These are phyloP conservation scores for Tympanopsis confertula DNA, from an alignment of 2,329 filamentous ascomycete genomes.

Conservation along the genomic window DNA sequence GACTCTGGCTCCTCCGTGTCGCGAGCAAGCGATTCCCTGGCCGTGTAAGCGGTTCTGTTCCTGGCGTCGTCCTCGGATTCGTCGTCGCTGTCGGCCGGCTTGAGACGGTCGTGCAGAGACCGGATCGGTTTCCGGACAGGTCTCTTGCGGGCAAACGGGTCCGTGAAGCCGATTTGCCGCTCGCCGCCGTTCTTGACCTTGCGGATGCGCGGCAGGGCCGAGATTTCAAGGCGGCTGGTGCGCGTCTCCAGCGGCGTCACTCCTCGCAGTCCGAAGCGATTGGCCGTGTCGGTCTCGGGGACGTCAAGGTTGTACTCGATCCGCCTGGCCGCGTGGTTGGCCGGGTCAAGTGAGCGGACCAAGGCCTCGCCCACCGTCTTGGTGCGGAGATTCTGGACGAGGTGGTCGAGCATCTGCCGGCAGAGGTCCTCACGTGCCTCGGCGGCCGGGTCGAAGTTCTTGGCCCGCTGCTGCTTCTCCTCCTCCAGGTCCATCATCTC, in stretches of 20 bases:
- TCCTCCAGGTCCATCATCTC: constrained; percentile 79
- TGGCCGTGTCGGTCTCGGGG: constrained; percentile 41
- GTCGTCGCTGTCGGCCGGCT: constrained; percentile 63
- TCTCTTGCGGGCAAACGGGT: constrained; percentile 54
- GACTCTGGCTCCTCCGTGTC: constrained; percentile 84
- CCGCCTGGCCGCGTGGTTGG: constrained; percentile 68
- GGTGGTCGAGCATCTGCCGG: constrained; percentile 71
- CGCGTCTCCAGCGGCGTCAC: constrained; percentile 49
- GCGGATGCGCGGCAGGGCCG: constrained; percentile 62
- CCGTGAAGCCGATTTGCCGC: constrained; percentile 51
- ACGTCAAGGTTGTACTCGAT: constrained; percentile 68
- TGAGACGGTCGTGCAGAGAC: constrained; percentile 70
- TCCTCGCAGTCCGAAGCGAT: constrained; percentile 23
- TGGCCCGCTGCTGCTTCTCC: constrained; percentile 77
- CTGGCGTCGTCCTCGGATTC: constrained; percentile 77
- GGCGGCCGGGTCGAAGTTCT: constrained; percentile 75
- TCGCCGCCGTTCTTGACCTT: constrained; percentile 49
- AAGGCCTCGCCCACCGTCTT: constrained; percentile 74
- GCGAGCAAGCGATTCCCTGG: constrained; percentile 48
- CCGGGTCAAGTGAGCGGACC: constrained; percentile 71
- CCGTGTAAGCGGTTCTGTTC: constrained; percentile 38
- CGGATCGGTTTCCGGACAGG: constrained; percentile 54
- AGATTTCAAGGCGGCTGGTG: constrained; percentile 44
- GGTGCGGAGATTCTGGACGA: constrained; percentile 79
- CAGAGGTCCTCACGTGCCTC: constrained; percentile 73